Conservation (phyloP, 352 stramenopile species). For the Peronospora destructor region DNA sequence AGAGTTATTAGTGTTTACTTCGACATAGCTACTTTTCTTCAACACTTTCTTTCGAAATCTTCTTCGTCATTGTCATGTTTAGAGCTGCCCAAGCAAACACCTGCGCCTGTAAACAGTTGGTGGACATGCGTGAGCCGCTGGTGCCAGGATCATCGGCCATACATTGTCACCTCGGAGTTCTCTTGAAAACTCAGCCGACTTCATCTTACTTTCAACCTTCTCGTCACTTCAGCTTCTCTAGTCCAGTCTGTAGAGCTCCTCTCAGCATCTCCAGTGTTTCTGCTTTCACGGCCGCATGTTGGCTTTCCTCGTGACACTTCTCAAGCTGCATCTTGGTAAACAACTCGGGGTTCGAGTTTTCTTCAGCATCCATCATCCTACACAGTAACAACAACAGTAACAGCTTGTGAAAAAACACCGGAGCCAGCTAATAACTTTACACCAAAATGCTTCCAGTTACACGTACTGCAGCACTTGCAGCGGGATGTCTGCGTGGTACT, state of each 20-base stretch:
- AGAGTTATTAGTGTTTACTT: no score
- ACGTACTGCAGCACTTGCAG: conserved; percentile 38
- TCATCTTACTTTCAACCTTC: not conserved
- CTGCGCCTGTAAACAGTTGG: not conserved
- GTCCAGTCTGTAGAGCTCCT: conserved; percentile 35
- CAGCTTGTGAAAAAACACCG: no score
- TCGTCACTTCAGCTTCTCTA: conserved; percentile 25
- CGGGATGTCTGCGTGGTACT: conserved; percentile 55
- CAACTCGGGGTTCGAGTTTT: conserved; percentile 58
- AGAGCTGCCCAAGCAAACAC: not conserved
- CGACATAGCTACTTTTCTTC: no score
- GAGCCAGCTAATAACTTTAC: not conserved
- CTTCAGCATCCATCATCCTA: conserved; percentile 46
- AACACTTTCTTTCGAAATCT: no score
- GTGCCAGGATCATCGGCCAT: not conserved
- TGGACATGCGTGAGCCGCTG: not conserved
- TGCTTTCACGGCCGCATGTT: conserved; percentile 34
- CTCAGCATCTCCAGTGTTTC: conserved; percentile 54
- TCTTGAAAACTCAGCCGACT: not conserved
- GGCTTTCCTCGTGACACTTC: conserved; percentile 53
- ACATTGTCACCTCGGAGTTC: not conserved
- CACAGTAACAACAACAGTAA: not conserved
- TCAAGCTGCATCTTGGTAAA: conserved; percentile 63
- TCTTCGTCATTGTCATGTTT: not conserved
- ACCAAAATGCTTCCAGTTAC: not conserved